phyloP scores from a whole-genome alignment of 768 basidiomycete species.

The Podaxis sp. region DNA sequence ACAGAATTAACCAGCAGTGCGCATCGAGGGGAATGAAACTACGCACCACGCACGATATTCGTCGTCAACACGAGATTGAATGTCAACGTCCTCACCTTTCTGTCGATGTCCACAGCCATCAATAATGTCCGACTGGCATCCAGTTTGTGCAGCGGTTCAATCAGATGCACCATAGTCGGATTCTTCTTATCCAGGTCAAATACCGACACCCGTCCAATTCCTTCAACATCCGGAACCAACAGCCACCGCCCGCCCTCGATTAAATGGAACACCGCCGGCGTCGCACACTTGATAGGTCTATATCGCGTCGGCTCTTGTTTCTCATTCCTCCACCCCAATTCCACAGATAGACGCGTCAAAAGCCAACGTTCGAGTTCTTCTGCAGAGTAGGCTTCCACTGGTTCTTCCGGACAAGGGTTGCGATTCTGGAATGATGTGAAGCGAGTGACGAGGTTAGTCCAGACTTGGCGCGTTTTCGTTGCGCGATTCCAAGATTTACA shows the following conservation, averaged over 20 bases:
- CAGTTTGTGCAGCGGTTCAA: slow-evolving; percentile 14
- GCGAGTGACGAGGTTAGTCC: slow-evolving; percentile 11
- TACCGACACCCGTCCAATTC: slow-evolving; percentile 14
- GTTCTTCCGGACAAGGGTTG: slow-evolving; percentile 10
- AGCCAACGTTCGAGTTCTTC: slow-evolving; percentile 14
- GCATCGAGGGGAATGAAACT: not conserved
- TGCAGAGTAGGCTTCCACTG: slow-evolving; percentile 10
- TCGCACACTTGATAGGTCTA: slow-evolving; percentile 10
- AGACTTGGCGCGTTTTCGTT: slow-evolving; percentile 10
- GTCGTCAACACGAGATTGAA: slow-evolving; percentile 13
- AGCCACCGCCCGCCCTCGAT: slow-evolving; percentile 15
- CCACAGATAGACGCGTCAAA: slow-evolving; percentile 12
- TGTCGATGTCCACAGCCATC: slow-evolving; percentile 14
- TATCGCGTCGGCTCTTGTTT: slow-evolving; percentile 13
- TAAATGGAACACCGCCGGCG: slow-evolving; percentile 9
- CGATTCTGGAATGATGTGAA: slow-evolving; percentile 11
- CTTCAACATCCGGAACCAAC: slow-evolving; percentile 14
- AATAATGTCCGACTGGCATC: slow-evolving; percentile 12
- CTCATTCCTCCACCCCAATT: slow-evolving; percentile 15
- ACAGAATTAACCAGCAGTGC: not conserved
- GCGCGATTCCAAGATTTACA: slow-evolving; percentile 17
- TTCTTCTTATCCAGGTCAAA: slow-evolving; percentile 11
- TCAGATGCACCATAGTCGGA: slow-evolving; percentile 3
- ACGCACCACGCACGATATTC: slow-evolving; percentile 10
- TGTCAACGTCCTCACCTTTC: not conserved